Evolutionary conservation across 805 yeast genomes (phyloP).

Genomic region (Candida piceae): DNA sequence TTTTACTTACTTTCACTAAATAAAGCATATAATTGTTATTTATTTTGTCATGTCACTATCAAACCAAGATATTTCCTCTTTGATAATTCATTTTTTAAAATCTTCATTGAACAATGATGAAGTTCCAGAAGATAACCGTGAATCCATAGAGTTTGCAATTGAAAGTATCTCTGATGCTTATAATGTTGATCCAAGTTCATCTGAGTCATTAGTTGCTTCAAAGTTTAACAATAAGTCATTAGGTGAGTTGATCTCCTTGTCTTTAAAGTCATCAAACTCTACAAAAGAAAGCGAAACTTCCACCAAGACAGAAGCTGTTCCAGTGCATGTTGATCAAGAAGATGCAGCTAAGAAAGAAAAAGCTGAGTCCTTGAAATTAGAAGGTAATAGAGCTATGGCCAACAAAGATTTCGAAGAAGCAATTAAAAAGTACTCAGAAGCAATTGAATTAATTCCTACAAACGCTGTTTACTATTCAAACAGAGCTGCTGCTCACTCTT

Average conservation of each 20-base stretch:
- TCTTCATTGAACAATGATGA: conserved; percentile 53
- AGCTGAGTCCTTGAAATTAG: conserved; percentile 81
- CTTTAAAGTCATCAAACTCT: conserved; percentile 4
- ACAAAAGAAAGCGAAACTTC: conserved; percentile 23
- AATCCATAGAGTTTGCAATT: conserved; percentile 88
- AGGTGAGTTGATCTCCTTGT: conserved; percentile 35
- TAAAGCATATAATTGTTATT: background rate
- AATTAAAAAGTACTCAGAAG: conserved; percentile 71
- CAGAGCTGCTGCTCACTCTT: conserved; percentile 95
- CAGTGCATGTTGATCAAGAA: conserved; percentile 39
- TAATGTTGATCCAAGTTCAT: conserved; percentile 36
- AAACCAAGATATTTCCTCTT: conserved; percentile 64
- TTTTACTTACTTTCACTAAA: too few relatives aligned
- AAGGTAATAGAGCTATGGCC: conserved; percentile 91
- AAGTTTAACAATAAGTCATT: conserved; percentile 47
- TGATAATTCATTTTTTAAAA: conserved; percentile 69
- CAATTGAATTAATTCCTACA: conserved; percentile 60
- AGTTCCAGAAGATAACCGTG: conserved; percentile 73
- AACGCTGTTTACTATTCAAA: conserved; percentile 87
- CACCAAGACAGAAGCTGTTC: conserved; percentile 22
- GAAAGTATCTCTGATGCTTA: conserved; percentile 90
- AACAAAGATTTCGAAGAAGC: conserved; percentile 66
- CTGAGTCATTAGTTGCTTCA: conserved; percentile 25
- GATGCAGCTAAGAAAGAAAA: conserved; percentile 54
- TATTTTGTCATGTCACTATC: conserved; percentile 36